phyloP scores from a whole-genome alignment of 352 stramenopile genomes.

The Pelagophyceae sp. region DNA sequence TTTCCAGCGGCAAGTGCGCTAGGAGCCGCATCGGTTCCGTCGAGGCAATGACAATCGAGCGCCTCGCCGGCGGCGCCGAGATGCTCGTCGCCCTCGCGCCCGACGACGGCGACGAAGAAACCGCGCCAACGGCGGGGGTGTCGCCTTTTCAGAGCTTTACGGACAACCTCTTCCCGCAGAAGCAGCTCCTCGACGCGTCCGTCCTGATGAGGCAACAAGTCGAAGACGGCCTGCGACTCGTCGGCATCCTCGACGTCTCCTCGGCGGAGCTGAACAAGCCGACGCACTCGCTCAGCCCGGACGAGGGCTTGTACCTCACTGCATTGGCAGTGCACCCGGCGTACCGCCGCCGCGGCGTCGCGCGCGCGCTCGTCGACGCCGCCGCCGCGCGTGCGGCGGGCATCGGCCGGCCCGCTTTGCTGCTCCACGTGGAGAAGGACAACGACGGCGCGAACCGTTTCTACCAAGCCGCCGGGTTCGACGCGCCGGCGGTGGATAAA shows the following conservation, averaged over 20 bases:
- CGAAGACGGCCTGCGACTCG: neutral
- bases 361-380: neutral
- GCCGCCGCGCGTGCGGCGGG: neutral
- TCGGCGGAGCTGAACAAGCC: neutral
- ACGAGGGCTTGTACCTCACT: constrained; percentile 5
- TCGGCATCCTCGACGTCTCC: neutral
- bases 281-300: constrained; percentile 8
- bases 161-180: neutral
- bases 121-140: no score
- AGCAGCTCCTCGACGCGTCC: neutral
- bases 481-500: neutral
- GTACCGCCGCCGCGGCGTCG: neutral
- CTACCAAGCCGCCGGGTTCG: neutral
- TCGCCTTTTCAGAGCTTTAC: no score
- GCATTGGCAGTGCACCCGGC: constrained; percentile 7
- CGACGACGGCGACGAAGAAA: neutral
- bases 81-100: neutral
- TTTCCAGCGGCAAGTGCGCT: neutral
- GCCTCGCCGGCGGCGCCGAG: neutral
- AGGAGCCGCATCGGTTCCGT: neutral
- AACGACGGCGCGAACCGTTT: constrained; percentile 4
- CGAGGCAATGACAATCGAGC: neutral
- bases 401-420: neutral
- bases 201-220: neutral
- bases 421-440: constrained; percentile 13